Evolutionary conservation across 1,284 basidiomycete species (phyloP), one percentile per base, ranked within the genome.

Genomic region (Tetrapyrgos nigripes): DNA sequence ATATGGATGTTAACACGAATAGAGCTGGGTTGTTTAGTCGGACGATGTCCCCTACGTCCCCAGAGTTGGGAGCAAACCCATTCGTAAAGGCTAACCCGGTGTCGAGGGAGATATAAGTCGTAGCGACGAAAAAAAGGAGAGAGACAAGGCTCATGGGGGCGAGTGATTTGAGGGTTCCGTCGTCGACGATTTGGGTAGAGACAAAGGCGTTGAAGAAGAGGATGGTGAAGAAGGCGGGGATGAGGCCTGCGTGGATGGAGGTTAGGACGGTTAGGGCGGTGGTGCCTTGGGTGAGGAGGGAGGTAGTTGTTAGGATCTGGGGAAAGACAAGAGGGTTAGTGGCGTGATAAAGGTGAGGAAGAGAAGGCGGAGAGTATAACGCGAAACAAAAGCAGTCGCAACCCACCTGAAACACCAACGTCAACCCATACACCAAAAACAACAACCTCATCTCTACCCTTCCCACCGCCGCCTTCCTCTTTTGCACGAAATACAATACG

Each of bases 121-220:
- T 91, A 3, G 83, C 83, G 1, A 75, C 84, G 69, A 95, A 91
- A 66, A 93, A 83, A 11, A 84, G 77, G 35, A 86, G 13, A 0
- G 82, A 66, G 64, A 93, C 72, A 54, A 89, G 77, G 50, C 75
- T 78, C 59, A 91, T 83, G 1, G 91, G 91, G 88, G 91, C 61
- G 35, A 21, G 44, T 31, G 40, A 33, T 8, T 8, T n/a, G n/a
- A n/a, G n/a, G n/a, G n/a, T n/a, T n/a, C 93, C 93, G 66, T 96
- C 94, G 65, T 93, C 91, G 53, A 92, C 88, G 24, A 94, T 70
- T 72, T 96, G 93, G 9, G 90, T 92, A 31, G 91, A 89, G 26
- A 96, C 84, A 54, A 95, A 73, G 3, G 81, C 92, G 72, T 94
- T 95, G 26, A 81, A 90, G 46, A 96, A 76, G 50, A 96, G 77